Evolutionary conservation across 805 yeast species (phyloP), one percentile per base, ranked within the genome.

Genomic region (Teunomyces funiuensis): DNA sequence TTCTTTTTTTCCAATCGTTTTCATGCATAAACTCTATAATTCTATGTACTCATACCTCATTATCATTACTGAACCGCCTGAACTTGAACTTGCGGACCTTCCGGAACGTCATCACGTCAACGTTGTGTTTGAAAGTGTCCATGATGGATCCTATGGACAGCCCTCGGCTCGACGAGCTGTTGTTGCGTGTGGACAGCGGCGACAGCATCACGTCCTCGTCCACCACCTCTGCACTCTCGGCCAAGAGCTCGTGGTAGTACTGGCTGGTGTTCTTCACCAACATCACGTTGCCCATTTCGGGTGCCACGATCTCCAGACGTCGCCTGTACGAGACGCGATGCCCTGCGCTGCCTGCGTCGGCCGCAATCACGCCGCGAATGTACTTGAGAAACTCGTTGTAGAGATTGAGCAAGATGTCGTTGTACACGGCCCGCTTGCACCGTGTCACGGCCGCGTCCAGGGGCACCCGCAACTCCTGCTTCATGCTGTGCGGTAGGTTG

Each of bases 71-170:
- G 33, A 57, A 58, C 27, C 71, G 50, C 36, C 73, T 51, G 23
- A 62, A 48, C 37, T 55, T 58, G 40, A 66, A 57, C 46, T 58
- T 64, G 50, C 54, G 58, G 34, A 55, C 60, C 37, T 51, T 61
- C 39, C 52, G 55, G 54, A 61, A 58, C 34, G 52, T 56, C 6
- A 54, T 44, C 44, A 52, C 54, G 36, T 63, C 69, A 30, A 42
- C 46, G 33, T 47, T 49, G 36, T 45, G 47, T 47, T 55, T 57
- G 30, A 63, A 46, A 14, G 50, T 51, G 29, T 63, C 68, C 46
- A 64, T 58, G 9, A 64, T 50, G 8, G 59, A 54, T 5, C 68
- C 66, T 8, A 64, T 47, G 3, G 66, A 60, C 19, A 58, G 53
- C n/a, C 66, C 65, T n/a, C 69, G 51, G 36, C 47, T 44, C 15